Evolutionary conservation across 192 early-diverging fungal species (phyloP), one percentile per base, ranked within the genome.

Genomic region (Umbelopsis sp.): DNA sequence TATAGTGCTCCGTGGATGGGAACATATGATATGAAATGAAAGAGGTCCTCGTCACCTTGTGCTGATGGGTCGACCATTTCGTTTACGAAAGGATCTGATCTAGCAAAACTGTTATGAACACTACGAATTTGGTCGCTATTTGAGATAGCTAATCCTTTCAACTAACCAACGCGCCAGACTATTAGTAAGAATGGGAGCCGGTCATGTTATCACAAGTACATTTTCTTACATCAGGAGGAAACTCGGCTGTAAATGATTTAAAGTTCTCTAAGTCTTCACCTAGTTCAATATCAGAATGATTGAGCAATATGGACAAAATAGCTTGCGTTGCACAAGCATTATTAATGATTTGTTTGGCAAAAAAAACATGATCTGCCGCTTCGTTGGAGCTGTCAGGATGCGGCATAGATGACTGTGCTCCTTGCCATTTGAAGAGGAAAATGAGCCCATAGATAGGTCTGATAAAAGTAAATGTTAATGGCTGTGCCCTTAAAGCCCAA

Each of bases 291-390:
- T 80, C 78, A 46, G 81, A 78, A 20, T 80, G 76, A 72, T 94
- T 93, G 22, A 94, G 72, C 53, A 94, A 71, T 30, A 94, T 85
- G 1, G 89, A 89, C 16, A 94, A 73, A 66, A 94, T 93, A 4
- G 93, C 93, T 71, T 94, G 93, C 1, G 93, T 94, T 33, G 93
- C 93, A 64, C 93, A 94, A 0, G 93, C 93, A 80, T 94, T 94
- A 21, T 88, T 83, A 51, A 94, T 91, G 2, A 94, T 85, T 80
- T 94, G 88, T 15, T 89, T 81, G 3, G 92, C 92, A 77, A 92
- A 94, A 67, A 91, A 94, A 21, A 94, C 81, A 33, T 85, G 71
- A 18, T 83, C 70, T 37, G 74, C 67, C 18, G 73, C 71, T 2
- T 75, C 77, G 35, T 69, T 78, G 1, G 72, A 73, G 13, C 76